Evolutionary conservation across 2,329 filamentous ascomycete species (phyloP).

Genomic region (Talaromyces funiculosus): DNA sequence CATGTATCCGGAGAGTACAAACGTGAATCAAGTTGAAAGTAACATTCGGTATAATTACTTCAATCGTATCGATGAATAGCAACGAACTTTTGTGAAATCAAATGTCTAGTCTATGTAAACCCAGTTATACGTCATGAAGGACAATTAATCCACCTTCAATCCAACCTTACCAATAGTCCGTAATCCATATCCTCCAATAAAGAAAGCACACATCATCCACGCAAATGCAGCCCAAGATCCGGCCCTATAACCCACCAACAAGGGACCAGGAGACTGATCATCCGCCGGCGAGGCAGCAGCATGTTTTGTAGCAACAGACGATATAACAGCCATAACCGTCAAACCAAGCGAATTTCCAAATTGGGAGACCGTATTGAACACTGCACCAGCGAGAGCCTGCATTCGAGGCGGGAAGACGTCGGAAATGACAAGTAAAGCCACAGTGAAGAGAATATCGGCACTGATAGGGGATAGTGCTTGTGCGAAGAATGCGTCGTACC

Average conservation of each 20-base stretch:
- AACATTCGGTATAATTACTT: not conserved
- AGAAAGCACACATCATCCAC: constrained; percentile 35
- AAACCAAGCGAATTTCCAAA: constrained; percentile 52
- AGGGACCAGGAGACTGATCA: constrained; percentile 20
- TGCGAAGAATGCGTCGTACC: constrained; percentile 42
- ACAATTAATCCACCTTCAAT: constrained; percentile 30
- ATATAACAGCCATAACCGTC: constrained; percentile 47
- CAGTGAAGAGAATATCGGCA: constrained; percentile 51
- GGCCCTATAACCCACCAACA: constrained; percentile 50
- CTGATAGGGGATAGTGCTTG: constrained; percentile 40
- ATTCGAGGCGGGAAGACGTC: constrained; percentile 52
- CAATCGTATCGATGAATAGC: not conserved
- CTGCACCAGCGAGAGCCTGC: constrained; percentile 56
- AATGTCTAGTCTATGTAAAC: not conserved
- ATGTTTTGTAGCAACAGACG: constrained; percentile 18
- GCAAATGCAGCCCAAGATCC: constrained; percentile 52
- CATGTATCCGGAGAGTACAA: not conserved
- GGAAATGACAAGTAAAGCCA: constrained; percentile 51
- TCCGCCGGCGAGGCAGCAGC: constrained; percentile 29
- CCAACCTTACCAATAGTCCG: constrained; percentile 47
- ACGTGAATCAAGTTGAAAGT: too few relatives aligned
- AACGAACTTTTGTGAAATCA: not conserved
- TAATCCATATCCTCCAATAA: constrained; percentile 40
- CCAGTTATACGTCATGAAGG: not conserved
- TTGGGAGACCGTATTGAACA: constrained; percentile 56